Evolutionary conservation across 257 asterid species (phyloP).

Genomic region (Solanum gandarillasii): DNA sequence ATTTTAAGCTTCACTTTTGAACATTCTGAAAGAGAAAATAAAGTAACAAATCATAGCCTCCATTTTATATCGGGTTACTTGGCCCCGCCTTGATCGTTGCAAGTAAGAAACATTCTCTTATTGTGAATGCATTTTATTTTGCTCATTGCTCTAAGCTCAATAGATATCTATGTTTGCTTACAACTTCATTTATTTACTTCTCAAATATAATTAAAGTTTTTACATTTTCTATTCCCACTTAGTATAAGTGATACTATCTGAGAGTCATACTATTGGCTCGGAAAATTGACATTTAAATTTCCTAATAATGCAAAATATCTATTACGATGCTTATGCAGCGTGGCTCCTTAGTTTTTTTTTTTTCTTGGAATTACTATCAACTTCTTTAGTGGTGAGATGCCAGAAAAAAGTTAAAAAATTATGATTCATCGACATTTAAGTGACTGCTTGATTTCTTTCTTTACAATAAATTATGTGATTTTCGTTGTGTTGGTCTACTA

Average conservation of each 20-base stretch:
- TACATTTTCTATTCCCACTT: background rate
- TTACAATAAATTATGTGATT: too few species aligned
- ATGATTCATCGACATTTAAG: background rate
- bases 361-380: background rate
- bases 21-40: too few species aligned
- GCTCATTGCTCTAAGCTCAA: background rate
- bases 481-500: too few species aligned
- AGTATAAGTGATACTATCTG: background rate
- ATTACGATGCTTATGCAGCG: too few species aligned
- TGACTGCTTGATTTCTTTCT: background rate
- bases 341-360: too few species aligned
- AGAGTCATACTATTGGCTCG: constrained; percentile 5
- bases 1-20: too few species aligned
- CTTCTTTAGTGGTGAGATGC: background rate
- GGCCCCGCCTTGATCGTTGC: constrained; percentile 98
- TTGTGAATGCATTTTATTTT: background rate
- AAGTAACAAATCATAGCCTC: too few species aligned
- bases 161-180: background rate
- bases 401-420: too few species aligned
- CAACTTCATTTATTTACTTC: background rate
- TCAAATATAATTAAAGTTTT: background rate
- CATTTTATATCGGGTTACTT: constrained; percentile 15
- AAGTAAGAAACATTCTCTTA: constrained; percentile 35
- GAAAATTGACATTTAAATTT: background rate
- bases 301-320: background rate